A percentile compares a stretch with the other conserved stretches of the same genome.
Conservation (phyloP, 176 grass and related monocot species). For the Alopecurus myosuroides region DNA sequence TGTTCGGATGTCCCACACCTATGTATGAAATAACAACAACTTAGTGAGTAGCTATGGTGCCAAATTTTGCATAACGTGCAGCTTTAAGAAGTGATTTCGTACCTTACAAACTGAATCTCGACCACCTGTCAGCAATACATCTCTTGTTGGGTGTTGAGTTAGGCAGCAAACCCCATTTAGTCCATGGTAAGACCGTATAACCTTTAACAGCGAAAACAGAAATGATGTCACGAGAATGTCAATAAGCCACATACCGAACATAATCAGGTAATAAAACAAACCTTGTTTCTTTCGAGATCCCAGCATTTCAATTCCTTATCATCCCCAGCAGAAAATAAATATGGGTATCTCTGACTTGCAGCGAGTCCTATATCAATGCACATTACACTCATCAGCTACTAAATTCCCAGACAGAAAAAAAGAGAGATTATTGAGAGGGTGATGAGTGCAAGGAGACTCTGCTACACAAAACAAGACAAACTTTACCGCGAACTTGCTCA, state of each 20-base stretch:
- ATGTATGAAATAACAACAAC: background rate
- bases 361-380: constrained; percentile 74
- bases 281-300: constrained; percentile 99
- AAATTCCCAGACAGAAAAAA: background rate
- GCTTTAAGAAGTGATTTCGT: constrained; percentile 28
- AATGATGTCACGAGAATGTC: constrained; percentile 3
- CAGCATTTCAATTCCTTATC: constrained; percentile 99
- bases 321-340: constrained; percentile 99
- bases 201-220: constrained; percentile 45
- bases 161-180: constrained; percentile 97
- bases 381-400: constrained; percentile 6
- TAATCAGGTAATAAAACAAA: constrained; percentile 29
- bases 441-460: background rate
- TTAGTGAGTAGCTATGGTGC: background rate
- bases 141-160: constrained; percentile 90
- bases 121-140: constrained; percentile 85
- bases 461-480: background rate
- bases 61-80: background rate
- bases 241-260: constrained; percentile 3
- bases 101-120: constrained; percentile 99
- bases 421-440: constrained; percentile 1
- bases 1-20: constrained; percentile 96
- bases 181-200: constrained; percentile 97
- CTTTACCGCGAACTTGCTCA: constrained; percentile 87
- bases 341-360: constrained; percentile 83